Conservation (phyloP, 83 land plant genomes). For the Thuja plicata region DNA sequence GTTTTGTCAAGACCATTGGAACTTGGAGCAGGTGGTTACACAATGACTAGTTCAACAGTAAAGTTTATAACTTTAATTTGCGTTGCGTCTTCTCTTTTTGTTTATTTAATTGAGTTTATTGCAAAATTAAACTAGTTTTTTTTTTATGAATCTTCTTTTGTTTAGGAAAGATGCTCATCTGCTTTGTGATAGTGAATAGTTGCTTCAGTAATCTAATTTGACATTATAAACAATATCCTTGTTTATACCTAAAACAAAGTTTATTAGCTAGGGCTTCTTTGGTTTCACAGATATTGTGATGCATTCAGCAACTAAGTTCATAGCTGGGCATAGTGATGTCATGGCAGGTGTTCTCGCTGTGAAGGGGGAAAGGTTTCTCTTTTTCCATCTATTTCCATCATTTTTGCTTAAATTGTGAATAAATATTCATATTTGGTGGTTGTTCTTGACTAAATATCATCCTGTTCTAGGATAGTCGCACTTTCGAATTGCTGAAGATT, state of each 20-base stretch:
- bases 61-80: background rate
- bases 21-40: constrained; percentile 88
- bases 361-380: constrained; percentile 77
- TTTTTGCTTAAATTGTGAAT: background rate
- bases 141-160: background rate
- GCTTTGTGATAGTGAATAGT: background rate
- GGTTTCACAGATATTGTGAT: constrained; percentile 85
- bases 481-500: background rate
- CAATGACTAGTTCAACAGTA: background rate
- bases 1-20: constrained; percentile 85
- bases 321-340: constrained; percentile 96
- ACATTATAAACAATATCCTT: background rate
- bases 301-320: constrained; percentile 98
- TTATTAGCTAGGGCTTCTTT: background rate
- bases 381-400: background rate
- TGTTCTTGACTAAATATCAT: background rate
- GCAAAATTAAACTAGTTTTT: background rate
- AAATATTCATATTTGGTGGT: background rate
- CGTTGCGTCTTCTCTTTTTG: background rate
- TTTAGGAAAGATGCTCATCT: background rate
- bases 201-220: background rate
- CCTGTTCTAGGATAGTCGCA: background rate
- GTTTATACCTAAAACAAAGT: background rate
- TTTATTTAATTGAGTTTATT: background rate
- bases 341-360: constrained; percentile 98